Base-by-base conservation (phyloP, 441 rosid genomes). In the Aquilaria agallochum region DNA sequence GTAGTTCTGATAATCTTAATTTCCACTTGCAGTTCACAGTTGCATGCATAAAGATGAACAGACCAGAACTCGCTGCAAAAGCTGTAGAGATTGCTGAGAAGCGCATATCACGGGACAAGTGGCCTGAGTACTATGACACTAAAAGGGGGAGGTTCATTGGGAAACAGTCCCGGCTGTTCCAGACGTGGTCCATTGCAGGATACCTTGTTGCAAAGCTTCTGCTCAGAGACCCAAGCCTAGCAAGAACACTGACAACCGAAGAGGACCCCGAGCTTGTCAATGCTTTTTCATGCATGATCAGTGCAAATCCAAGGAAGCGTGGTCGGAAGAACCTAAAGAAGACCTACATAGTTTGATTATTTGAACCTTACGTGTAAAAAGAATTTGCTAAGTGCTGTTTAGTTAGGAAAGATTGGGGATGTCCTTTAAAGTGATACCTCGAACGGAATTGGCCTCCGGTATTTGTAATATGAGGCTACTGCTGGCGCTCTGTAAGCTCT, bases 101-200 rank as follows among this genome's bases (percentile, higher is more conserved):
- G 69, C 74, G 83, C 63, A 60, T 84, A 50, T 64, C 83, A n/a
- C 33, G 72, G 57, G 90, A 87, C 76, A 78, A 82, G 54, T 87
- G 93, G 90, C 88, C 93, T 0, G 93, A 87, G 59, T 87, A 84
- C 71, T 82, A 82, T 31, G 90, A 87, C 59, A 82, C 88, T 30
- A 82, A 84, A 69, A 76, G 75, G 56, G 88, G 77, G 56, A 76
- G 81, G 76, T 82, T 82, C 65, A 82, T 83, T 0, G 87, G 92
- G 30, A 86, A 83, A 68, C 86, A 86, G 67, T 75, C 89, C 27
- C 74, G 48, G 9, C 74, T 83, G 46, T 82, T 64, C 77, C 89
- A 86, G 72, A 86, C 89, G 8, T 86, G 89, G 92, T 82, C 89
- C 9, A 83, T 86, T 15, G 86, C 88, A 0, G 88, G 88, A 11